Base-by-base conservation (phyloP, 169 alveolate species). In the Cryptosporidium meleagridis region DNA sequence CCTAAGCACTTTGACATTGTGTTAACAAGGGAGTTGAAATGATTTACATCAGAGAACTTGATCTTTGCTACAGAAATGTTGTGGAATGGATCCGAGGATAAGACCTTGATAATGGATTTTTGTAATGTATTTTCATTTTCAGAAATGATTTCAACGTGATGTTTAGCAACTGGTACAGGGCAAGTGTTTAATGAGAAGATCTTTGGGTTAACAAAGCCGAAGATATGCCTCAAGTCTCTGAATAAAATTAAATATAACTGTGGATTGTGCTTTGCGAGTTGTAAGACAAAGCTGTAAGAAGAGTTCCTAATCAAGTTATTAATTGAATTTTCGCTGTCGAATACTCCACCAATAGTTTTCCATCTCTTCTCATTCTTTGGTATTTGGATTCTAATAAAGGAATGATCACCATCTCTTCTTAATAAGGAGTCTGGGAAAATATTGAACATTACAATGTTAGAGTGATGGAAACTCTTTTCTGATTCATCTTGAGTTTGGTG, bases 1-100 rank as follows among this genome's bases (percentile, higher is more conserved):
- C 86, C 86, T 4, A 75, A 48, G 37, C 86, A 75, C 59, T 75
- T 75, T n/a, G 86, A 75, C 70, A 75, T 58, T 16, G 59, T 58
- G 21, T 37, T 58, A 37, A 26, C 18, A 31, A 75, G 72, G 21
- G 37, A 75, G 21, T 75, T 75, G 23, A 75, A 75, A 41, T 75
- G 72, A 16, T 75, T 44, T 4, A 44, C 59, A 58, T 75, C 86
- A 52, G 86, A 29, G n/a, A 75, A 75, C 29, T 21, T 75, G 6
- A 75, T 44, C 16, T 61, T 58, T 10, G 23, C 21, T 23, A 14
- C 3, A 7, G 86, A 75, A 21, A 37, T 26, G 8, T 55, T 39
- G 12, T 44, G 23, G 29, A 53, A 33, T 39, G 86, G 55, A 75
- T 61, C 59, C 7, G 55, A 5, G 41, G 3, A 33, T 12, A 75